Percentiles rank a stretch among this genome's conserved stretches.
Conservation (phyloP, 1,139 yeast species). For the Saccharomyces hybrid region DNA sequence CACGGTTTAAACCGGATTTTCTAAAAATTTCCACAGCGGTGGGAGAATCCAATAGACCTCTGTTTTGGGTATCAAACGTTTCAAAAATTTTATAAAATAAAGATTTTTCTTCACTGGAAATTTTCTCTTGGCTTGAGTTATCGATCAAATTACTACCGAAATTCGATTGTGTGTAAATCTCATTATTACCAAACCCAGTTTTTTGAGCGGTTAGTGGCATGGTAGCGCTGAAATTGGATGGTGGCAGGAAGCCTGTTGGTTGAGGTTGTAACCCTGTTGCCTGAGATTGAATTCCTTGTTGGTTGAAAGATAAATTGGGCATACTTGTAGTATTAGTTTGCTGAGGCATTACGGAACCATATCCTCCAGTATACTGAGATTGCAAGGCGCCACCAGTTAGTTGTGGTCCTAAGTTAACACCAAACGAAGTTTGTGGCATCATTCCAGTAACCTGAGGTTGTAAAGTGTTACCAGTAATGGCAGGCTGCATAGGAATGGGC, state of each 20-base stretch:
- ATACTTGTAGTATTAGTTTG: constrained; percentile 5
- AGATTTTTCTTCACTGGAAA: constrained; percentile 77
- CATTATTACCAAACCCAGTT: constrained; percentile 47
- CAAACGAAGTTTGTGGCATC: constrained; percentile 28
- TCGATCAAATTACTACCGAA: constrained; percentile 25
- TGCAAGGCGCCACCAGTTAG: constrained; percentile 31
- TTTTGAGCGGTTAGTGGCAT: constrained; percentile 37
- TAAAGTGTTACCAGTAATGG: constrained; percentile 32
- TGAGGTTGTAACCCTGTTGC: constrained; percentile 31
- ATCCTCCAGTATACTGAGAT: constrained; percentile 38
- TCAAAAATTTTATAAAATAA: constrained; percentile 80
- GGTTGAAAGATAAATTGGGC: constrained; percentile 13
- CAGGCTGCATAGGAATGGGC: constrained; percentile 23
- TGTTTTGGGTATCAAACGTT: constrained; percentile 70
- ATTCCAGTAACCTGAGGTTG: constrained; percentile 30
- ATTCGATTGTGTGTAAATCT: constrained; percentile 30
- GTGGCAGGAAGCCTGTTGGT: constrained; percentile 36
- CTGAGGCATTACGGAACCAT: constrained; percentile 23
- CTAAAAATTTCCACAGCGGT: constrained; percentile 82
- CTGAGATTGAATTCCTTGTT: constrained; percentile 1
- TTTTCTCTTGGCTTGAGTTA: constrained; percentile 48
- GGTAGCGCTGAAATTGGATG: constrained; percentile 28
- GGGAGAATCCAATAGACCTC: constrained; percentile 70
- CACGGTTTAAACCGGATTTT: constrained; percentile 79
- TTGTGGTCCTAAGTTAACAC: constrained; percentile 16